Evolutionary conservation across 164 flowering plant species (phyloP), one percentile per base, ranked within the genome.

Genomic region (Piper betle): DNA sequence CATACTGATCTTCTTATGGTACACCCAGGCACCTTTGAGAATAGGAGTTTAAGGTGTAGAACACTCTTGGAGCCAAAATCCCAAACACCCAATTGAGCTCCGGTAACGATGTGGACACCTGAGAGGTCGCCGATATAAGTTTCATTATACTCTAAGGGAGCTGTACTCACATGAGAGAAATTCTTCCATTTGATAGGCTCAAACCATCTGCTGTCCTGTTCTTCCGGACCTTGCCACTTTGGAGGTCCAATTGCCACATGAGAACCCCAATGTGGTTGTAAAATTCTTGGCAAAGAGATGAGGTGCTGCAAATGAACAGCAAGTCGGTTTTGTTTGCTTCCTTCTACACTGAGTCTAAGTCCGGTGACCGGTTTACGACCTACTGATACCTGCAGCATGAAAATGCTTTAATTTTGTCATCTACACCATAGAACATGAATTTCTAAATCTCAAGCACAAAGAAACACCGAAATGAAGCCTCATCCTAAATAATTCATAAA

Each of bases 131-230:
- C 97, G 9, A 93, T 93, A 84, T 74, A 77, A 18, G 87, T 83
- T 19, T 93, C 99, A 0, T 81, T 79, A 67, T 80, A 75, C 78
- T 90, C 97, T 20, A 93, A 84, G 4, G 99, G 99, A 37, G 99
- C 86, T 2, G 99, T 93, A 82, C 99, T 90, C 12, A 93, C 96
- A 68, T 93, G 96, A 52, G 97, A 88, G 78, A 93, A 93, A 80
- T 85, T 91, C 75, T 93, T 93, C 99, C 97, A 90, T 76, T 90
- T 90, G 68, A 93, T 86, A 0, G 97, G 96, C 72, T 93, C 99
- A 58, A 90, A 90, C 97, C 97, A 93, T 38, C 99, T 81, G 78
- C 96, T 93, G 62, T 93, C 99, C 68, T 90, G 97, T 75, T 93
- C 99, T 73, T 93, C 97, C 0, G 96, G 94, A 18, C 99, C 99